Percentiles rank a stretch among this genome's conserved stretches.
phyloP scores from a whole-genome alignment of 2,329 filamentous ascomycete species.

The Xylariaceae sp. region DNA sequence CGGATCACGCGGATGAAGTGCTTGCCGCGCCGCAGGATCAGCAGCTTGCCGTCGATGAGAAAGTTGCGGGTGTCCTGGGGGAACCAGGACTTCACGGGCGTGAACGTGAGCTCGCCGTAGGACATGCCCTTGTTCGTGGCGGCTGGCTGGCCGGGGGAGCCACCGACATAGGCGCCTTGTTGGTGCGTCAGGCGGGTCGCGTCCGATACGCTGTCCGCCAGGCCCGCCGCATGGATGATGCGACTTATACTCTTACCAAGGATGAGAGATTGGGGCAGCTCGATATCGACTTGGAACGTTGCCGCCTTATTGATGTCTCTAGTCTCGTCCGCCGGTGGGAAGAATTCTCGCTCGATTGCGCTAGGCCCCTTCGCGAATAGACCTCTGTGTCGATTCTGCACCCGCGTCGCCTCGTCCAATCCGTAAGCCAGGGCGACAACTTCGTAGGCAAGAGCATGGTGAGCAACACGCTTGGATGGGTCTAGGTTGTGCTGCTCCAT shows the following conservation, averaged over 20 bases:
- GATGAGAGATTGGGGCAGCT: constrained; percentile 62
- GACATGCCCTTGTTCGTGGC: constrained; percentile 40
- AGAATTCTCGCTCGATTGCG: constrained; percentile 19
- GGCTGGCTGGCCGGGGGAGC: constrained; percentile 43
- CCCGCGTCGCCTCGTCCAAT: constrained; percentile 60
- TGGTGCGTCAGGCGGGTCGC: constrained; percentile 59
- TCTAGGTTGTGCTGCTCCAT: constrained; percentile 70
- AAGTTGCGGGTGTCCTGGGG: constrained; percentile 60
- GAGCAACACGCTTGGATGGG: constrained; percentile 73
- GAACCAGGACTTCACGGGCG: constrained; percentile 62
- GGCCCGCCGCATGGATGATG: constrained; percentile 62
- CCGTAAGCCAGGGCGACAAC: constrained; percentile 82
- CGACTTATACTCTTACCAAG: constrained; percentile 56
- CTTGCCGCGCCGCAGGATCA: constrained; percentile 66
- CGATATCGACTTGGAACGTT: constrained; percentile 52
- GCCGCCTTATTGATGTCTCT: constrained; percentile 50
- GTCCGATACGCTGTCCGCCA: constrained; percentile 59
- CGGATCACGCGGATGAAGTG: constrained; percentile 65
- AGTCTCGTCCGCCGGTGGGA: constrained; percentile 21
- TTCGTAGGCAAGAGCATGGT: constrained; percentile 82
- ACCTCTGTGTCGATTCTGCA: constrained; percentile 57
- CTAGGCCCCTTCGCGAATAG: constrained; percentile 47
- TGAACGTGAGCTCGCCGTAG: constrained; percentile 60
- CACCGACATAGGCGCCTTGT: constrained; percentile 64
- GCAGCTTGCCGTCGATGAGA: constrained; percentile 60